phyloP scores from a whole-genome alignment of 495 filamentous ascomycete genomes.

The Aspergillus indologenus region DNA sequence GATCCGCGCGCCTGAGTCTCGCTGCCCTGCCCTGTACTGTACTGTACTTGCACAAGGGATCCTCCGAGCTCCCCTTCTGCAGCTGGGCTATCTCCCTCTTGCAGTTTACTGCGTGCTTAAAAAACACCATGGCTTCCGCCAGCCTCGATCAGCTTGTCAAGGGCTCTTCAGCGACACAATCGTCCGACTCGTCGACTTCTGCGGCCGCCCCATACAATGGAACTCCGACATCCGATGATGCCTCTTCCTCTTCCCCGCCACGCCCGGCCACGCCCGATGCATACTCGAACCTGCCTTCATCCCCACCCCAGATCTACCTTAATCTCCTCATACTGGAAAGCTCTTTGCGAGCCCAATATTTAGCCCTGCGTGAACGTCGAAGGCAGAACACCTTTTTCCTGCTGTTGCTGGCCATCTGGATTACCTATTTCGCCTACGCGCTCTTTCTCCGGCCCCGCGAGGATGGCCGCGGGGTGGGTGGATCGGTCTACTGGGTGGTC shows the following conservation, averaged over 20 bases:
- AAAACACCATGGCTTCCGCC: constrained; percentile 49
- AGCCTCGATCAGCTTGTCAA: constrained; percentile 86
- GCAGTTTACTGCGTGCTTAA: background rate
- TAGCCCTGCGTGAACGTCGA: constrained; percentile 80
- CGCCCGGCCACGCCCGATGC: constrained; percentile 61
- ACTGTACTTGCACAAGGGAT: background rate
- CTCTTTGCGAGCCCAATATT: constrained; percentile 87
- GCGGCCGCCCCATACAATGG: constrained; percentile 31
- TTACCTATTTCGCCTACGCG: constrained; percentile 75
- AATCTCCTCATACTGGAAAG: constrained; percentile 97
- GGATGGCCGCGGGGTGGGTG: constrained; percentile 85
- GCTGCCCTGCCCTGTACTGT: too few relatives aligned
- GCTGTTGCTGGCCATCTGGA: constrained; percentile 72
- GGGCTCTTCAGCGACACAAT: constrained; percentile 55
- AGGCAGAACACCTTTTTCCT: constrained; percentile 96
- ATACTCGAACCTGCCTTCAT: constrained; percentile 75
- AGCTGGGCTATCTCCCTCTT: constrained; percentile 19
- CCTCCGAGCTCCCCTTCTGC: constrained; percentile 11
- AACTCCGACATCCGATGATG: constrained; percentile 30
- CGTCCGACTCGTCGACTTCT: constrained; percentile 36
- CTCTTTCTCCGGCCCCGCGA: constrained; percentile 87
- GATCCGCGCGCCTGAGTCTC: constrained; percentile 10
- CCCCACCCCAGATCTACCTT: constrained; percentile 96
- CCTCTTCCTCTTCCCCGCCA: constrained; percentile 36
- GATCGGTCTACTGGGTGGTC: constrained; percentile 92